Percentiles rank a stretch among this genome's conserved stretches.
Evolutionary conservation across 805 yeast species (phyloP).

Genomic region (Pichia exigua): DNA sequence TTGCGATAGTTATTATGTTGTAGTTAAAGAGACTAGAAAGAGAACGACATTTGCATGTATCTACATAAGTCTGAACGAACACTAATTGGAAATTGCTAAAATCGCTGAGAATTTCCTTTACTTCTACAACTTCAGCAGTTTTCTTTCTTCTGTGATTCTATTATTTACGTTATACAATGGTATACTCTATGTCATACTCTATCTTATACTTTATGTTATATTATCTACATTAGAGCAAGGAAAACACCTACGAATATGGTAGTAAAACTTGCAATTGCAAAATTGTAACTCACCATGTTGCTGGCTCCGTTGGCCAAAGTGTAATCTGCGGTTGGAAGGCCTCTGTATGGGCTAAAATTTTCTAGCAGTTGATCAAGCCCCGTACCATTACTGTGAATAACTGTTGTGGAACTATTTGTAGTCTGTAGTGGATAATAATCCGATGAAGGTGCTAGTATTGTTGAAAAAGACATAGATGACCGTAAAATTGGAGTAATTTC

Average conservation of each 20-base stretch:
- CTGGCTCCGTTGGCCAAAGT: constrained; percentile 15
- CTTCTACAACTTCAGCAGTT: not conserved
- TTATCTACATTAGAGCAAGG: not conserved
- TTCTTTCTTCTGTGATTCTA: not conserved
- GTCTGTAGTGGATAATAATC: not conserved
- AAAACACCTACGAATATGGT: not conserved
- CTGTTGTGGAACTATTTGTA: not conserved
- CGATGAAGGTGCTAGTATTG: not conserved
- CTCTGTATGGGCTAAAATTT: constrained; percentile 17
- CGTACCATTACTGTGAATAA: not conserved
- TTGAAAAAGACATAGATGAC: not conserved
- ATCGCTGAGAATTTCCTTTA: not conserved
- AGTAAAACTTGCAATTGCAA: not conserved
- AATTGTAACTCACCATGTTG: not conserved
- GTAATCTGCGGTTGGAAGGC: constrained; percentile 19
- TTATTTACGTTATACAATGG: no score
- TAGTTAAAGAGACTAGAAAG: not conserved
- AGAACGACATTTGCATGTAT: not conserved
- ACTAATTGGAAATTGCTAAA: not conserved
- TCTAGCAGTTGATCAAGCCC: constrained; percentile 1
- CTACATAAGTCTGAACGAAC: not conserved
- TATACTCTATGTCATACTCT: no score
- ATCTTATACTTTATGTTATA: not conserved
- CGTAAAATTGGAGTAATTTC: no score
- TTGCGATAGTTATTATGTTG: constrained; percentile 1